Conservation (phyloP, 176 grass and related monocot species). For the Lolium rigidum region DNA sequence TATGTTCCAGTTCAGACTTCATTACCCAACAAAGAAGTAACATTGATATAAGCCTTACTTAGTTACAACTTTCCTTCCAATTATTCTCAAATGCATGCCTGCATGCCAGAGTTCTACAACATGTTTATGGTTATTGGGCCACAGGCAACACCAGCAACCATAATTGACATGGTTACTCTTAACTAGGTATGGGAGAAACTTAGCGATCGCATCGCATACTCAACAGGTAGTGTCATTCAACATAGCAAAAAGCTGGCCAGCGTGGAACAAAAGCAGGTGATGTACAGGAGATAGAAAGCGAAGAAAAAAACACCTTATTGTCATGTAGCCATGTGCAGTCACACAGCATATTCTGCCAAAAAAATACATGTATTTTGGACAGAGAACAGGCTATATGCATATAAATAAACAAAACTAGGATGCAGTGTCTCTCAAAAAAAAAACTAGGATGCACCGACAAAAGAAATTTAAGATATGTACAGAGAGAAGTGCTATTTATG, state of each 20-base stretch:
- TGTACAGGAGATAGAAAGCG: neutral
- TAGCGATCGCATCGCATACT: neutral
- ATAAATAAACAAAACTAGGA: constrained; percentile 4
- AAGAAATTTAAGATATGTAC: neutral
- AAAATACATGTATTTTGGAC: neutral
- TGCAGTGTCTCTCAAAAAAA: neutral
- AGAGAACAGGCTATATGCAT: neutral
- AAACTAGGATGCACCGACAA: no score
- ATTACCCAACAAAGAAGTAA: constrained; percentile 11
- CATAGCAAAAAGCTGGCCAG: neutral
- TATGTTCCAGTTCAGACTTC: constrained; percentile 7
- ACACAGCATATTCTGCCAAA: constrained; percentile 1
- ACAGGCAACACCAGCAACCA: neutral
- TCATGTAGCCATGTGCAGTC: neutral
- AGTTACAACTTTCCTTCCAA: neutral
- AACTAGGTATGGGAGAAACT: neutral
- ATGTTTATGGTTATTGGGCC: neutral
- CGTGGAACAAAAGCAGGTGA: neutral
- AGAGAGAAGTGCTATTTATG: neutral
- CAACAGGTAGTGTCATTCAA: neutral
- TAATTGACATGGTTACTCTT: neutral
- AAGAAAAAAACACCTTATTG: constrained; percentile 4
- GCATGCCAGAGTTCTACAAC: neutral
- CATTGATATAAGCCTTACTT: neutral
- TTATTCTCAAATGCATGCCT: constrained; percentile 11